Evolutionary conservation across 495 filamentous ascomycete genomes (phyloP), one percentile per base, ranked within the genome.

Genomic region (Penicillium ochrochloron): DNA sequence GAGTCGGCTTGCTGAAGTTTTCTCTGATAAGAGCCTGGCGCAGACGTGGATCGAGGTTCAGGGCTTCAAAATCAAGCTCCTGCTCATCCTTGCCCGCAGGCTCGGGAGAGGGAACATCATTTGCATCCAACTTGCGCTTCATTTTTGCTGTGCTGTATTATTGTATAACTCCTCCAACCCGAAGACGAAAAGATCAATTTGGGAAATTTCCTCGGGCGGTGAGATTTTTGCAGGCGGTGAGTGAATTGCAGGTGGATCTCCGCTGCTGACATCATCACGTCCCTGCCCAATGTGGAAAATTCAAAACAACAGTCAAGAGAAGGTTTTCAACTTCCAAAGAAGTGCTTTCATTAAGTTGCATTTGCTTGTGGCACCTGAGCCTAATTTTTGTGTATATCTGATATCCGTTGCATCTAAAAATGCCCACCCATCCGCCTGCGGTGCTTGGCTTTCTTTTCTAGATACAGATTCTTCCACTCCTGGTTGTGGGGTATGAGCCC

Each of bases 1-100:
- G 84, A 11, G 96, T 97, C 8, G 95, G 95, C 65, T 87, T 87
- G 61, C 88, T 83, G 75, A 92, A 98, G 68, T 89, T 89, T 74
- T 94, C 89, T 72, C 91, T 89, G 39, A 89, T 89, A 59, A 97
- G 83, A 60, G 90, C 93, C 82, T 96, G 91, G 48, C 97, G 85
- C 35, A 99, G 80, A 71, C 95, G 87, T 5, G 92, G 77, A 73
- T 99, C 95, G 54, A 99, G 86, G 56, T 85, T 87, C 60, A 96
- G 81, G 52, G 67, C 76, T 66, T 80, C 80, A 57, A 82, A 84
- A 41, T 75, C 73, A 41, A 64, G 63, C 9, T 77, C 73, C 31
- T 70, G 44, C 12, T 78, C 74, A 21, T 69, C 68, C 11, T 33
- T 56, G 12, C 71, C 74, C 15, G 61, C 52, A 3, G 67, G 63